Evolutionary conservation across 306 rosid species (phyloP), one percentile per base, ranked within the genome.

Genomic region (Neltuma alba): DNA sequence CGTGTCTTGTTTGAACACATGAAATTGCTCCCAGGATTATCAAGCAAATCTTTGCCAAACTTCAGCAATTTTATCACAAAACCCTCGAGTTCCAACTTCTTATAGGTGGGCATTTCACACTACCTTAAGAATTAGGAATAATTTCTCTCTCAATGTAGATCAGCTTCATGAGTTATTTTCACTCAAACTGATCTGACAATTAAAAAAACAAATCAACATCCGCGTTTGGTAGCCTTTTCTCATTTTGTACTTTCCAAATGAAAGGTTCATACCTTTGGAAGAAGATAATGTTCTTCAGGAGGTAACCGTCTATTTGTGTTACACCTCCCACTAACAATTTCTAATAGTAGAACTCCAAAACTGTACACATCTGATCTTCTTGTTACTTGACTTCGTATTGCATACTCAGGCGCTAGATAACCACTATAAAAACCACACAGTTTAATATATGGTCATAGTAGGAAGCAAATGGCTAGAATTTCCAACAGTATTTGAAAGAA

Each of bases 321-420:
- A 74, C 72, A 33, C 85, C 94, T 90, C 78, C 98, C 98, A 74
- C 92, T 86, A 68, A 94, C 92, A 79, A 93, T 91, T 81, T 93
- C 98, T 45, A 93, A 30, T 41, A 91, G 72, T 57, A 93, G 79
- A 79, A 94, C 89, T 68, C 98, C 98, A 83, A 94, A 94, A 83
- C 98, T 90, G 67, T 94, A 94, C 36, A 89, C 72, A 81, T 92
- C 97, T 18, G 97, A 83, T 87, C 90, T 92, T 87, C 92, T 90
- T 28, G 98, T 94, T 79, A 92, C 97, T 83, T 89, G 97, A 76
- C 88, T 89, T 83, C 91, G 87, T 72, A 94, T 86, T 20, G 96
- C 97, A 64, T 90, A 94, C 67, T 94, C 98, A 44, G 98, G 98
- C 21, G 98, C 98, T 67, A 94, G 18, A 80, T 94, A 94, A 60